A percentile compares a stretch with the other conserved stretches of the same genome.
Evolutionary conservation across 2,329 filamentous ascomycete genomes (phyloP).

Genomic region (Shiraia sp.): DNA sequence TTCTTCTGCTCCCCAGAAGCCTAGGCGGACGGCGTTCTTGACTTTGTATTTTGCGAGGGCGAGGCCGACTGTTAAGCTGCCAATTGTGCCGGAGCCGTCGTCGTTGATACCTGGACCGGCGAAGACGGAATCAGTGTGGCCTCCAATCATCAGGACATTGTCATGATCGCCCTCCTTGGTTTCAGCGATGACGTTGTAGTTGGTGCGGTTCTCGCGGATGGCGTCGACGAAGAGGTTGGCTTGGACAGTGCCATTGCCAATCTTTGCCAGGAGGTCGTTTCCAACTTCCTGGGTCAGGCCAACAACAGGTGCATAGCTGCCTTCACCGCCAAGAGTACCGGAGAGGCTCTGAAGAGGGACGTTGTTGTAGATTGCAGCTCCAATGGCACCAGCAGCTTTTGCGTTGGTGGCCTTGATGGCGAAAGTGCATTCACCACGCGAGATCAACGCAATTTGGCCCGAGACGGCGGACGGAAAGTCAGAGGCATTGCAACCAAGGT

Average conservation of each 20-base stretch:
- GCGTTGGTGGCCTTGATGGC: slow-evolving; percentile 69
- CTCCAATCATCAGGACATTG: slow-evolving; percentile 47
- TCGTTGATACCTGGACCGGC: slow-evolving; percentile 50
- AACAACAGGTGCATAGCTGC: slow-evolving; percentile 66
- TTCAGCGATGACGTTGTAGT: slow-evolving; percentile 46
- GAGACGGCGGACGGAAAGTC: slow-evolving; percentile 64
- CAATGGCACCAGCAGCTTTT: slow-evolving; percentile 68
- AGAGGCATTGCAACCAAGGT: slow-evolving; percentile 63
- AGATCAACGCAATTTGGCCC: slow-evolving; percentile 69
- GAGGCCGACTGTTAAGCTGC: slow-evolving; percentile 44
- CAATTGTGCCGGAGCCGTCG: slow-evolving; percentile 47
- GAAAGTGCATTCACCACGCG: slow-evolving; percentile 70
- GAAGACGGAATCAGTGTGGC: slow-evolving; percentile 48
- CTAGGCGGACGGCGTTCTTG: slow-evolving; percentile 47
- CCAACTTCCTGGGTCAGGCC: slow-evolving; percentile 66
- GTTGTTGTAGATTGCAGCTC: slow-evolving; percentile 73
- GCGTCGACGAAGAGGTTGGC: slow-evolving; percentile 47
- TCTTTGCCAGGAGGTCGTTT: slow-evolving; percentile 56
- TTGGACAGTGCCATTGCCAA: slow-evolving; percentile 50
- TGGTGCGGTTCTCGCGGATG: slow-evolving; percentile 52
- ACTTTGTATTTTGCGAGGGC: slow-evolving; percentile 45
- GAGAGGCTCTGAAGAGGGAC: slow-evolving; percentile 59
- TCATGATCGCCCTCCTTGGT: slow-evolving; percentile 47
- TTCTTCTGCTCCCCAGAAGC: slow-evolving; percentile 48
- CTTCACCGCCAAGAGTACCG: slow-evolving; percentile 66